Conservation (phyloP, 2,329 filamentous ascomycete genomes). For the Xylaria sp. region DNA sequence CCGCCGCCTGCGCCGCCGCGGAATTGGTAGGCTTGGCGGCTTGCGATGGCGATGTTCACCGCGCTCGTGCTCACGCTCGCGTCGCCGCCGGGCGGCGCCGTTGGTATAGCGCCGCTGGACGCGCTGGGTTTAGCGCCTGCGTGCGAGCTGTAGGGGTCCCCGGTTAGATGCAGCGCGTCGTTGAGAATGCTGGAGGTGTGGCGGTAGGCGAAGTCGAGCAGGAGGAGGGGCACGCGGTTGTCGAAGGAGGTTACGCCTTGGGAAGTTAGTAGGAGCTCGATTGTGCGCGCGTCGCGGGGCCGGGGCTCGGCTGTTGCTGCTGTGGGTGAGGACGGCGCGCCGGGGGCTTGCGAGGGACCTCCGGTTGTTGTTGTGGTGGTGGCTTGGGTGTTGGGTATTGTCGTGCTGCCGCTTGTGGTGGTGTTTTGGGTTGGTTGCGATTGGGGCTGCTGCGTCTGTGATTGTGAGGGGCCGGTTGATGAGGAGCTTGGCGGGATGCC, state of each 20-base stretch:
- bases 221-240: constrained; percentile 81
- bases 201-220: constrained; percentile 88
- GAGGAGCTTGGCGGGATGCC: constrained; percentile 24
- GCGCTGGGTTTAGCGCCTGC: constrained; percentile 65
- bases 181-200: constrained; percentile 78
- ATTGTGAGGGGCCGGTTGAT: constrained; percentile 29
- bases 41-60: constrained; percentile 77
- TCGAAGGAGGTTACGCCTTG: constrained; percentile 85
- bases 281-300: constrained; percentile 81
- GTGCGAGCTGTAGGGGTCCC: constrained; percentile 73
- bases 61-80: constrained; percentile 73
- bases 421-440: constrained; percentile 34
- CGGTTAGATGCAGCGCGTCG: constrained; percentile 75
- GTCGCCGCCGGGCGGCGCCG: constrained; percentile 59
- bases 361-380: constrained; percentile 30
- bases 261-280: constrained; percentile 82
- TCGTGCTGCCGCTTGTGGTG: constrained; percentile 29
- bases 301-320: constrained; percentile 60
- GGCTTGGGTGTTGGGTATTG: constrained; percentile 34
- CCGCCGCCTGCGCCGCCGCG: constrained; percentile 61
- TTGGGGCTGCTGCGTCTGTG: constrained; percentile 17
- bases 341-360: constrained; percentile 28
- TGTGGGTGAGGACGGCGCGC: constrained; percentile 44
- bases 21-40: constrained; percentile 76
- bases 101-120: constrained; percentile 60